Evolutionary conservation across 2,329 filamentous ascomycete species (phyloP), one percentile per base, ranked within the genome.

Genomic region (Colletotrichum caudatum): DNA sequence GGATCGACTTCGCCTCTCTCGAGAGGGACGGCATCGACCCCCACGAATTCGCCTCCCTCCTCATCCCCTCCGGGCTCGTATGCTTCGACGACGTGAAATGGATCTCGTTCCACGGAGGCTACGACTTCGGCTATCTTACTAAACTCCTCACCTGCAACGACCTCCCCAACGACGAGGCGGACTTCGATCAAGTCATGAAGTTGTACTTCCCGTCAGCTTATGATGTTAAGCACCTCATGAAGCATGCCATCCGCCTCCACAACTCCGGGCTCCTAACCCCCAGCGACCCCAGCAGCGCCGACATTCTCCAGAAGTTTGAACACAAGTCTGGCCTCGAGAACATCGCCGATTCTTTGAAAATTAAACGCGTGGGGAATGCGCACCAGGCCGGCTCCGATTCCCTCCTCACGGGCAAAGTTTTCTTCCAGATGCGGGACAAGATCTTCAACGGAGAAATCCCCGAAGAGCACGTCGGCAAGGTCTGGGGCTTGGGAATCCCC

Each of bases 181-280:
- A 96, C 74, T 99, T 98, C 80, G 93, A 97, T 79, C 89, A 92
- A 77, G 89, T 95, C 59, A 94, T 98, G 82, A 93, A 93, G 79
- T 92, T 94, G 58, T 98, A 95, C 86, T 99, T 99, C 81, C 96
- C 96, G 0, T 92, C 92, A 23, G 90, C 97, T 0, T 97, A 96
- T 80, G 96, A 99, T 79, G 96, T 99, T 76, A 99, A 99, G 84
- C 97, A 96, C 80, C 89, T 99, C 51, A 95, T 98, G 89, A 97
- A 97, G 80, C 91, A 94, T 77, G 94, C 94, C 37, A 92, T 93
- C 74, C 89, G 89, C 76, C 88, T 92, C 65, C 89, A 92, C 78
- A 89, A 89, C 66, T 87, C 88, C 61, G 88, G 83, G 78, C 92
- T 90, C 62, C 81, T 89, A 16, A 90, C 88, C 11, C 91, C 89